Percentiles rank a stretch among this genome's conserved stretches.
phyloP scores from a whole-genome alignment of 1,139 yeast species.

The Sugiyamaella pinicola region DNA sequence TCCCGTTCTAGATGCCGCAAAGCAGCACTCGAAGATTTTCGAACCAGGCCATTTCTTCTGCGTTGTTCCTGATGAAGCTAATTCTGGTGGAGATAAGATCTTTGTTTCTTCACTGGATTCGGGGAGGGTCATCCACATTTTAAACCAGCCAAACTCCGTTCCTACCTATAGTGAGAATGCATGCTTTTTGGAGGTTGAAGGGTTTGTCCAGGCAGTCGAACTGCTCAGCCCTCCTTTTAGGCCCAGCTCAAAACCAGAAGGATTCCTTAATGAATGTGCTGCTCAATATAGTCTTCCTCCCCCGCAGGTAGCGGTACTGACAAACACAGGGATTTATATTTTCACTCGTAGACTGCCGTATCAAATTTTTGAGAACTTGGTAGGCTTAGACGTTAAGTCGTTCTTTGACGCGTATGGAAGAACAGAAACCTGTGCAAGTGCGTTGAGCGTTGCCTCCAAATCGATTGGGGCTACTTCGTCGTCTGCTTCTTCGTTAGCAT shows the following conservation, averaged over 20 bases:
- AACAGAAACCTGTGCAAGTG: conserved; percentile 83
- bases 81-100: conserved; percentile 47
- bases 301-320: conserved; percentile 72
- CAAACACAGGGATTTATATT: conserved; percentile 74
- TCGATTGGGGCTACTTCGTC: conserved; percentile 27
- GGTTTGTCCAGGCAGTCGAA: conserved; percentile 71
- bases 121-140: conserved; percentile 62
- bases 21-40: conserved; percentile 53
- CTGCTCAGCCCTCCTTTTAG: conserved; percentile 70
- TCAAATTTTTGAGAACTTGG: conserved; percentile 67
- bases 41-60: conserved; percentile 83
- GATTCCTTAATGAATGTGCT: conserved; percentile 81
- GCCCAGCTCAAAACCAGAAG: conserved; percentile 72
- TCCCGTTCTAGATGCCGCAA: conserved; percentile 44
- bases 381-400: conserved; percentile 52
- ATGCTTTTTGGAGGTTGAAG: conserved; percentile 65
- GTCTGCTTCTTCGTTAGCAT: conserved; percentile 27
- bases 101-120: conserved; percentile 83
- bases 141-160: conserved; percentile 45
- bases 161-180: conserved; percentile 72
- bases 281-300: conserved; percentile 68
- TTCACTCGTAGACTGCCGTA: conserved; percentile 81
- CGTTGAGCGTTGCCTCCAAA: conserved; percentile 68
- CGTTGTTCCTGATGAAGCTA: conserved; percentile 41
- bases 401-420: conserved; percentile 61